phyloP scores from a whole-genome alignment of 2,329 filamentous ascomycete genomes.

The Neonectria faginata region DNA sequence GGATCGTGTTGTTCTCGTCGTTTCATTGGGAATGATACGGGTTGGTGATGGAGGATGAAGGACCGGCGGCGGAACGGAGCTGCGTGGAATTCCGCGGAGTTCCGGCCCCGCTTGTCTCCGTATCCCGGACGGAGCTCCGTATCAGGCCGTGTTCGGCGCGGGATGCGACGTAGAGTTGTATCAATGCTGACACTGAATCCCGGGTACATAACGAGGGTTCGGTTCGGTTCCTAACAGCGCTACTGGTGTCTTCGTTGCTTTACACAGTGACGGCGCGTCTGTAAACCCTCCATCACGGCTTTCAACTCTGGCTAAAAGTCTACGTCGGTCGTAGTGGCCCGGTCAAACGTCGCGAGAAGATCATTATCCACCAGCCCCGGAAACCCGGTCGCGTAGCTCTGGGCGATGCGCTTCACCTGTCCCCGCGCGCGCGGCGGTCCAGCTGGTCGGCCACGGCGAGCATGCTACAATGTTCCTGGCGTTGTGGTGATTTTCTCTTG shows the following conservation, averaged over 20 bases:
- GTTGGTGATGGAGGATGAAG: neutral
- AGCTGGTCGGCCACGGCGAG: slow-evolving; percentile 30
- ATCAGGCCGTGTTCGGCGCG: neutral
- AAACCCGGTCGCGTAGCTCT: neutral
- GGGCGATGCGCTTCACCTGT: slow-evolving; percentile 20
- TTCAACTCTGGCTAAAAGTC: neutral
- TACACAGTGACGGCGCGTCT: no score
- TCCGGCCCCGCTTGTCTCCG: slow-evolving; percentile 5
- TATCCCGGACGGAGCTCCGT: neutral
- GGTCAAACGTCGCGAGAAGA: slow-evolving; percentile 9
- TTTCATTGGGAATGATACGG: neutral
- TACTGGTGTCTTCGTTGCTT: no score
- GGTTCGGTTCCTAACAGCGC: no score
- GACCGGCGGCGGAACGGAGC: slow-evolving; percentile 11
- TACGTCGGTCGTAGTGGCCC: neutral
- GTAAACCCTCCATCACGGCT: no score
- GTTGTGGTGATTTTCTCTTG: neutral
- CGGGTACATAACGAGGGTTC: no score
- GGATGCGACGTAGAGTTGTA: neutral
- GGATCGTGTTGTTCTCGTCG: neutral
- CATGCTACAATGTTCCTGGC: slow-evolving; percentile 24
- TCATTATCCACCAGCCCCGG: slow-evolving; percentile 8
- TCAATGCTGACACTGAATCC: no score
- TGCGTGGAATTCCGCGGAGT: slow-evolving; percentile 38
- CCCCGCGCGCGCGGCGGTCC: slow-evolving; percentile 34